phyloP scores from a whole-genome alignment of 768 basidiomycete species.

The Mycena crocata region DNA sequence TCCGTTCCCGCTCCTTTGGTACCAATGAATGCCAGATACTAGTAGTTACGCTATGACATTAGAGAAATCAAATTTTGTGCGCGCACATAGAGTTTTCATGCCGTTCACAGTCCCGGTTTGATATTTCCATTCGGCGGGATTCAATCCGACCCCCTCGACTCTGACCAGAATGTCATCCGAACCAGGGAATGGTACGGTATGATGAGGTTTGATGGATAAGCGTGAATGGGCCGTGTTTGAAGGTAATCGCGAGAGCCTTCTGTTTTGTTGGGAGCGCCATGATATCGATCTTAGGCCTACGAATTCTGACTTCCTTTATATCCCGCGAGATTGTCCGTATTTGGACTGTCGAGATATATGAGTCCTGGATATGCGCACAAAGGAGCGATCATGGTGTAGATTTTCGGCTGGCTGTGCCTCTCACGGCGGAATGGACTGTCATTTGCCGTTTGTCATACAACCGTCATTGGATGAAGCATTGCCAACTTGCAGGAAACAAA shows the following conservation, averaged over 20 bases:
- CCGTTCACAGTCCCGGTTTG: constrained; percentile 32
- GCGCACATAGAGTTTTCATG: neutral
- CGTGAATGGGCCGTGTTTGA: neutral
- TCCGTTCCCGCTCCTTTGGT: neutral
- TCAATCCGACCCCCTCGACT: constrained; percentile 52
- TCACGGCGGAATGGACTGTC: too few relatives aligned
- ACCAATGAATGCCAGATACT: neutral
- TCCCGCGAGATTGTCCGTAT: too few relatives aligned
- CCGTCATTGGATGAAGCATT: too few relatives aligned
- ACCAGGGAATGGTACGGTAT: constrained; percentile 38
- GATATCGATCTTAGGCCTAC: too few relatives aligned
- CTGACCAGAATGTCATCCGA: constrained; percentile 56
- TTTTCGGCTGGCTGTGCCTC: too few relatives aligned
- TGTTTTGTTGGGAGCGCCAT: neutral
- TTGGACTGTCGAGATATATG: too few relatives aligned
- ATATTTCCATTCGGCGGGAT: constrained; percentile 58
- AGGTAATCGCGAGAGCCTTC: neutral
- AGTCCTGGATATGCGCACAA: too few relatives aligned
- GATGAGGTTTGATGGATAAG: neutral
- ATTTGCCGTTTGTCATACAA: too few relatives aligned
- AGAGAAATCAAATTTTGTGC: neutral
- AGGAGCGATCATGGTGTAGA: too few relatives aligned
- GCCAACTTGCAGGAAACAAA: too few relatives aligned
- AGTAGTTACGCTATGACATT: neutral
- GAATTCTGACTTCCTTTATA: too few relatives aligned